A percentile compares a stretch with the other conserved stretches of the same genome.
These are phyloP conservation scores for Ciborinia camelliae DNA, from an alignment of 2,329 filamentous ascomycete genomes.

Conservation along the genomic window DNA sequence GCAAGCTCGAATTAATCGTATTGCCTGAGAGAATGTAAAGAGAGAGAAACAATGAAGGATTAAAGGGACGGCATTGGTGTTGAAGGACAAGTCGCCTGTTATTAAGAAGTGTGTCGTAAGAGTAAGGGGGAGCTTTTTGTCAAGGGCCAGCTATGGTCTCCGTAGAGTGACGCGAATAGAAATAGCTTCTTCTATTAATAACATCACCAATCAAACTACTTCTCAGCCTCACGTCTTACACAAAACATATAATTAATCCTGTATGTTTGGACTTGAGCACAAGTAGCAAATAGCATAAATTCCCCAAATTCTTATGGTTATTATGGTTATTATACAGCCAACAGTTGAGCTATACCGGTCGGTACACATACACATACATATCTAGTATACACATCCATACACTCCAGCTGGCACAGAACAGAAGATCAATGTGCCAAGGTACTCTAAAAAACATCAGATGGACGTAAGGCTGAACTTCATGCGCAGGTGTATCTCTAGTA, in stretches of 20 bases:
- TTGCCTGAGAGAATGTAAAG: conserved; percentile 30
- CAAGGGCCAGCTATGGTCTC: conserved; percentile 16
- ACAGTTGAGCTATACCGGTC: no score
- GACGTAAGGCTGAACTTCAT: conserved; percentile 13
- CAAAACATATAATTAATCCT: no score
- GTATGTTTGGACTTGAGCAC: background rate
- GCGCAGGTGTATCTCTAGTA: conserved; percentile 2
- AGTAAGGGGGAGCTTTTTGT: conserved; percentile 18
- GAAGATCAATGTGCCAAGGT: background rate
- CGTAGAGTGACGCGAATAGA: conserved; percentile 12
- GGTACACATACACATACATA: no score
- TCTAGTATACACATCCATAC: no score
- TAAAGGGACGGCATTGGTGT: conserved; percentile 34
- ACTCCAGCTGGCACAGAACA: no score
- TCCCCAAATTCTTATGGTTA: no score
- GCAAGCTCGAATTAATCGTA: conserved; percentile 21
- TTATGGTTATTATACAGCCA: no score
- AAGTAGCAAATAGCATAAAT: background rate
- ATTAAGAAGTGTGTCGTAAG: conserved; percentile 13
- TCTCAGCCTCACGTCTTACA: conserved; percentile 19
- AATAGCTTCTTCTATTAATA: conserved; percentile 21
- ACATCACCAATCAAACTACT: conserved; percentile 11
- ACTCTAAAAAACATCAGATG: conserved; percentile 9
- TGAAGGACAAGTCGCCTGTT: conserved; percentile 24
- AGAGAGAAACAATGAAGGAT: conserved; percentile 29